Evolutionary conservation across 192 early-diverging fungal genomes (phyloP), one percentile per base, ranked within the genome.

Genomic region (Gonapodya prolifera): DNA sequence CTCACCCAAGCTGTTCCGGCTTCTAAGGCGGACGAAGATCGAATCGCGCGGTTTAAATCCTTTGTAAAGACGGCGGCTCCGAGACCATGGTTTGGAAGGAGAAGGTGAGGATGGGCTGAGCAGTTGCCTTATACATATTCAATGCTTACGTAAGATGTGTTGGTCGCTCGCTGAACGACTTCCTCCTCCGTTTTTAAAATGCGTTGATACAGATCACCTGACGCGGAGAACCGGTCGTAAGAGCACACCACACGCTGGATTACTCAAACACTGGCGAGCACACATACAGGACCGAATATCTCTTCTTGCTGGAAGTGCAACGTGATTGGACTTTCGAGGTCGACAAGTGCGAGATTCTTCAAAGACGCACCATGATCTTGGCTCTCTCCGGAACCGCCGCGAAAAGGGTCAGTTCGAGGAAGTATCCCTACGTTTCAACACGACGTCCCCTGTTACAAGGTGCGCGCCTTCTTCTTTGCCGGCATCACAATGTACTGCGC

Each of bases 281-380:
- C n/a, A n/a, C n/a, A n/a, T n/a, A 98, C 86, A 2, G 96, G 96
- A 1, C 96, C 96, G 88, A 98, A 98, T 1, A 91, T 92, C 82
- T 98, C 96, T 80, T 95, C 92, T n/a, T 79, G 82, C 29, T n/a
- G n/a, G n/a, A n/a, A n/a, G n/a, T n/a, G n/a, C n/a, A n/a, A n/a
- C n/a, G n/a, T 87, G 79, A 73, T 96, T 88, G 18, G 33, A 86
- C 83, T 34, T 87, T 84, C 2, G 83, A 85, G 80, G 93, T 89
- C 23, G 87, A 84, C 0, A 83, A 83, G n/a, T n/a, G n/a, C n/a
- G n/a, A n/a, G n/a, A n/a, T n/a, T n/a, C n/a, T n/a, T n/a, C n/a
- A n/a, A n/a, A n/a, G n/a, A n/a, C n/a, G n/a, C 45, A 23, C 45
- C 33, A 85, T 85, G 30, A 89, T 16, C n/a, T 31, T 18, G 16